Conservation (phyloP, 306 rosid genomes). For the Dalbergia cultrata region DNA sequence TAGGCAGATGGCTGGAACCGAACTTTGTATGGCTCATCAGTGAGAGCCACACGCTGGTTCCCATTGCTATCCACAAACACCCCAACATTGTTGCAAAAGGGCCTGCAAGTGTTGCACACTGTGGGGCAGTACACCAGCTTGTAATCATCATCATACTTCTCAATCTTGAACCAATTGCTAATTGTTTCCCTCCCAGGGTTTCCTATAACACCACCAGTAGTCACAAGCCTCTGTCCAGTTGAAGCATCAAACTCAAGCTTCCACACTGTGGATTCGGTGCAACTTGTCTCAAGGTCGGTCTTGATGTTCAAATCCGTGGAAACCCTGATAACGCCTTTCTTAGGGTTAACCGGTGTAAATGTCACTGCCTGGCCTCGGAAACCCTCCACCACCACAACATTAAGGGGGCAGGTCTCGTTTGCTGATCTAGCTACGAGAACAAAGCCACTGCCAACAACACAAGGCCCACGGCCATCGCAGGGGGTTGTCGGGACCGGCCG, state of each 20-base stretch:
- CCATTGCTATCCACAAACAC: slow-evolving; percentile 46
- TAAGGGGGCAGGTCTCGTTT: slow-evolving; percentile 56
- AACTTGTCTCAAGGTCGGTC: slow-evolving; percentile 37
- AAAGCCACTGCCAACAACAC: slow-evolving; percentile 62
- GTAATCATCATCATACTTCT: slow-evolving; percentile 59
- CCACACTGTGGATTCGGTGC: slow-evolving; percentile 59
- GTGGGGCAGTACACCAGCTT: slow-evolving; percentile 69
- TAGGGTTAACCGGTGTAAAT: slow-evolving; percentile 50
- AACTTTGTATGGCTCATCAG: slow-evolving; percentile 49
- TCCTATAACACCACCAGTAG: slow-evolving; percentile 59
- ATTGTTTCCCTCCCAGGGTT: slow-evolving; percentile 57
- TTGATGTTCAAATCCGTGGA: slow-evolving; percentile 64
- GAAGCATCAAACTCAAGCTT: slow-evolving; percentile 54
- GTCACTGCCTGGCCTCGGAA: slow-evolving; percentile 53
- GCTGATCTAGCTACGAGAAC: slow-evolving; percentile 49
- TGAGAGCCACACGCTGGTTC: slow-evolving; percentile 47
- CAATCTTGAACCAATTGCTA: slow-evolving; percentile 74
- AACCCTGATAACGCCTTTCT: slow-evolving; percentile 49
- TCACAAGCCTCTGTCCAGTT: slow-evolving; percentile 56
- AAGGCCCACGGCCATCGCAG: slow-evolving; percentile 48
- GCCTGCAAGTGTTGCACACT: slow-evolving; percentile 63
- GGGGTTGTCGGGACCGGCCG: slow-evolving; percentile 57
- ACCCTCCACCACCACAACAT: slow-evolving; percentile 64
- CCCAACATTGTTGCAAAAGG: slow-evolving; percentile 59
- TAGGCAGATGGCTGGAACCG: slow-evolving; percentile 47